These are phyloP conservation scores for Gypsophila paniculata DNA, from an alignment of 179 eudicot species.

Conservation along the genomic window DNA sequence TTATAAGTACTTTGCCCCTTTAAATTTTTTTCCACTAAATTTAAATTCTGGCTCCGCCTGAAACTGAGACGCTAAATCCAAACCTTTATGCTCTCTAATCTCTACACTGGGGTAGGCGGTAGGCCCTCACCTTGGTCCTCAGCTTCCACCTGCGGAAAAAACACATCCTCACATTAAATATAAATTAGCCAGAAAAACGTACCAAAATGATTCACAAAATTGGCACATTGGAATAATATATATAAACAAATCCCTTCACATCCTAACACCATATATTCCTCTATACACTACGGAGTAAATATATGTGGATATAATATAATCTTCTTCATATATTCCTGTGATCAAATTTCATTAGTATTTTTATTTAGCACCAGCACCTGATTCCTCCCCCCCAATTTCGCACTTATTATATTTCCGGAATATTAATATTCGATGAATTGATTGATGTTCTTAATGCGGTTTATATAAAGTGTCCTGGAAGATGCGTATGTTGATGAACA, in stretches of 20 bases:
- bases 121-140: too few species aligned
- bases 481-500: conserved; percentile 14
- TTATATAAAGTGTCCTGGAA: conserved; percentile 2
- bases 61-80: too few species aligned
- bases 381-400: background rate
- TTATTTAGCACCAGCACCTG: background rate
- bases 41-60: too few species aligned
- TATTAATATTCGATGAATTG: background rate
- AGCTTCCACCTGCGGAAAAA: too few species aligned
- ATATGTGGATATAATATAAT: background rate
- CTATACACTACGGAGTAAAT: too few species aligned
- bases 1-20: too few species aligned
- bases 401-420: background rate
- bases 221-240: background rate
- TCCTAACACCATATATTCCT: background rate
- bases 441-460: background rate
- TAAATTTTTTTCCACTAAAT: too few species aligned
- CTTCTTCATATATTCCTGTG: background rate
- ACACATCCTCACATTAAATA: conserved; percentile 5
- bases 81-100: too few species aligned
- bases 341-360: too few species aligned
- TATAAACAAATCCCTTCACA: background rate
- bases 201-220: background rate
- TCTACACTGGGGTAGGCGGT: too few species aligned
- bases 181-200: background rate